Evolutionary conservation across 1,139 yeast genomes (phyloP).

Genomic region (Ogataea hybrid): DNA sequence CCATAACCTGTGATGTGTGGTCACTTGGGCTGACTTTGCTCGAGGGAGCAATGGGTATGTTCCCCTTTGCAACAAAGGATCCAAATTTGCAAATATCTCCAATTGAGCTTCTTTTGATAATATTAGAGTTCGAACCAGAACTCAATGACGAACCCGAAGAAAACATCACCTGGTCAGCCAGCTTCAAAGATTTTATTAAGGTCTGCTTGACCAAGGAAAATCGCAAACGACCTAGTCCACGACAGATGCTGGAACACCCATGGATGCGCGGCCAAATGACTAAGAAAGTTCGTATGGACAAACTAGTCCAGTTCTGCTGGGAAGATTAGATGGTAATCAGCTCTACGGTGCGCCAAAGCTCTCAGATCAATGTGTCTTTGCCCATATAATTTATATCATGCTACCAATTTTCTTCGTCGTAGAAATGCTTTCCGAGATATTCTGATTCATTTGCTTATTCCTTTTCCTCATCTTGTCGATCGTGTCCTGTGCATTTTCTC

Average conservation of each 20-base stretch:
- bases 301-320: conserved; percentile 83
- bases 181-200: conserved; percentile 79
- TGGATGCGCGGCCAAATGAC: conserved; percentile 79
- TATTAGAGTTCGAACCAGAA: conserved; percentile 78
- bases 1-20: conserved; percentile 96
- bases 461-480: conserved; percentile 14
- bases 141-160: conserved; percentile 74
- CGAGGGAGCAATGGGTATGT: conserved; percentile 88
- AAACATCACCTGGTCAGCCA: conserved; percentile 76
- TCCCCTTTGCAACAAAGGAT: conserved; percentile 52
- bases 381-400: conserved; percentile 4
- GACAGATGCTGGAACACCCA: conserved; percentile 89
- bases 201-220: conserved; percentile 83
- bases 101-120: conserved; percentile 78
- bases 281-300: conserved; percentile 79
- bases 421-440: conserved; percentile 13
- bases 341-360: neutral
- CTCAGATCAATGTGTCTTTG: neutral
- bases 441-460: conserved; percentile 12
- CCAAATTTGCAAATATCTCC: conserved; percentile 53
- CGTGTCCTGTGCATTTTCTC: conserved; percentile 6
- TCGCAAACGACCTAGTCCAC: conserved; percentile 80
- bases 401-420: conserved; percentile 12
- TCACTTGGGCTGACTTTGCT: conserved; percentile 85
- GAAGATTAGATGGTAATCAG: conserved; percentile 27